These are phyloP conservation scores for Heimioporus sp. DNA, from an alignment of 768 basidiomycete genomes.

Conservation along the genomic window DNA sequence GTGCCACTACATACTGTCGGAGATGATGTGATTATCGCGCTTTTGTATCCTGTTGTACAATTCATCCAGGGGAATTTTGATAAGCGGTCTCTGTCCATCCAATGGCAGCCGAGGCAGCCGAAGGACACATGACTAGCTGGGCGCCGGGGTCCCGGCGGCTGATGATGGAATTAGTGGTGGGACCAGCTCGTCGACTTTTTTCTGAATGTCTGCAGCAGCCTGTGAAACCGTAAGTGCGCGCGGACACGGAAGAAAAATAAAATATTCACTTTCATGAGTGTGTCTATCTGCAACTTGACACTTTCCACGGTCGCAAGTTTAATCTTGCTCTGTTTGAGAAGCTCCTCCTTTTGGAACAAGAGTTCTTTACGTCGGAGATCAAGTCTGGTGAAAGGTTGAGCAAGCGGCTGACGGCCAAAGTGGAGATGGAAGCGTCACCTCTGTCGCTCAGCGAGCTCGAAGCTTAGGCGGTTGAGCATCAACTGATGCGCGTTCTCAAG, in stretches of 20 bases:
- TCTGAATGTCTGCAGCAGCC: constrained; percentile 72
- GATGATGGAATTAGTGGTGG: constrained; percentile 37
- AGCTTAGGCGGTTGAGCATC: constrained; percentile 84
- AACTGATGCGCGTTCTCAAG: constrained; percentile 74
- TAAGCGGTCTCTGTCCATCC: constrained; percentile 10
- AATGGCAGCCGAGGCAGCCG: constrained; percentile 6
- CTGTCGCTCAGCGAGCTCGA: constrained; percentile 86
- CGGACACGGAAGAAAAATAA: constrained; percentile 3
- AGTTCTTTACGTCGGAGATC: constrained; percentile 72
- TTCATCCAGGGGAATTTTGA: constrained; percentile 28
- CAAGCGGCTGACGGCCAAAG: constrained; percentile 2
- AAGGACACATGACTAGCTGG: constrained; percentile 13
- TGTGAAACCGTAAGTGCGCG: constrained; percentile 29
- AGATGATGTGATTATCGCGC: constrained; percentile 15
- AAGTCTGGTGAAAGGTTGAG: constrained; percentile 45
- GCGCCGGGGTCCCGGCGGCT: constrained; percentile 26
- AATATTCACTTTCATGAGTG: constrained; percentile 61
- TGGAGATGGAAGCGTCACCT: constrained; percentile 45
- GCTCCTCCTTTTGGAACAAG: constrained; percentile 66
- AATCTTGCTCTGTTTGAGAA: constrained; percentile 77
- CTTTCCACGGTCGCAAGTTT: constrained; percentile 71
- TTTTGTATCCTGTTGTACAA: constrained; percentile 26
- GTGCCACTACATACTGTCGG: constrained; percentile 20
- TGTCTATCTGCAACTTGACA: constrained; percentile 76
- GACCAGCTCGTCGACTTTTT: constrained; percentile 70